These are phyloP conservation scores for Fusarium cyanostomum DNA, from an alignment of 2,329 filamentous ascomycete genomes.

Conservation along the genomic window DNA sequence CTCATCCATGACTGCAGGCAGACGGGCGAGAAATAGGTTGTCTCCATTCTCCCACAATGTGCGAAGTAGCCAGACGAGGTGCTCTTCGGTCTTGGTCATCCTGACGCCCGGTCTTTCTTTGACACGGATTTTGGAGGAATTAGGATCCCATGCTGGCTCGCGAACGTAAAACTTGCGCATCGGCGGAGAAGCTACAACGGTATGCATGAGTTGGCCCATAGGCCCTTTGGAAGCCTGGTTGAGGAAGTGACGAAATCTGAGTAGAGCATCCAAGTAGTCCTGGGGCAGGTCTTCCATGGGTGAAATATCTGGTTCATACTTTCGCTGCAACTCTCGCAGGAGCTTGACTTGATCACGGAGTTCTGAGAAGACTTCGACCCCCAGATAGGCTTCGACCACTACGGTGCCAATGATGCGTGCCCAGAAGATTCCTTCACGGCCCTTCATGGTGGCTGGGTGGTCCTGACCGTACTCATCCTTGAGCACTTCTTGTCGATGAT, in stretches of 20 bases:
- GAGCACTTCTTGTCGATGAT: conserved; percentile 56
- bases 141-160: conserved; percentile 34
- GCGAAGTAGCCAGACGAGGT: conserved; percentile 51
- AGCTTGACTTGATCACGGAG: conserved; percentile 47
- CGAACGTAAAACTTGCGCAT: conserved; percentile 49
- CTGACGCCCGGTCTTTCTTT: conserved; percentile 24
- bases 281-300: conserved; percentile 44
- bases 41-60: conserved; percentile 51
- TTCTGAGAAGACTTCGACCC: conserved; percentile 52
- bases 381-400: conserved; percentile 46
- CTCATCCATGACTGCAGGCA: conserved; percentile 57
- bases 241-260: conserved; percentile 53
- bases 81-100: conserved; percentile 30
- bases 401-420: conserved; percentile 49
- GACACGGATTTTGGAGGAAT: conserved; percentile 37
- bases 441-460: conserved; percentile 37
- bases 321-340: conserved; percentile 44
- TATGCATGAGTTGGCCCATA: conserved; percentile 38
- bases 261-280: conserved; percentile 49
- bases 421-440: conserved; percentile 48
- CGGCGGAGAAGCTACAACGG: conserved; percentile 52
- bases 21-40: conserved; percentile 44
- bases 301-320: conserved; percentile 47
- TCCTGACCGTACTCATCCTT: conserved; percentile 49
- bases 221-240: conserved; percentile 45